These are phyloP conservation scores for Penicillium riverlandense DNA, from an alignment of 495 filamentous ascomycete species.

Conservation along the genomic window DNA sequence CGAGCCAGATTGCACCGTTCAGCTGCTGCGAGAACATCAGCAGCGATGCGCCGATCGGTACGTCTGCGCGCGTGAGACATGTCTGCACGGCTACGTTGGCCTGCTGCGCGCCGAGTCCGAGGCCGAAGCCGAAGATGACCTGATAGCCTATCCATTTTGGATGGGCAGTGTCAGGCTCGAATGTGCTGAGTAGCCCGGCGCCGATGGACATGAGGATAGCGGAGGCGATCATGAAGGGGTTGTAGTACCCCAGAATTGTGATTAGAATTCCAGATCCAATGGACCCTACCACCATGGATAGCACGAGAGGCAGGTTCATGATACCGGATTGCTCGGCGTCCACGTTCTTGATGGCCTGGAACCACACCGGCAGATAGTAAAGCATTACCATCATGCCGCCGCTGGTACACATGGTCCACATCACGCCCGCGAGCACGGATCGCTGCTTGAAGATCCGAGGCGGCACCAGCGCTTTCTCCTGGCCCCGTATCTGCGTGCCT, in stretches of 20 bases:
- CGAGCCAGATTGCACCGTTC: slow-evolving; percentile 57
- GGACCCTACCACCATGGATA: slow-evolving; percentile 34
- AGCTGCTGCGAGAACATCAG: slow-evolving; percentile 63
- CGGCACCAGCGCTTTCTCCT: slow-evolving; percentile 45
- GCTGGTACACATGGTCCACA: slow-evolving; percentile 18
- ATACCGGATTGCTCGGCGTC: slow-evolving; percentile 28
- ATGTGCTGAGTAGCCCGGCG: slow-evolving; percentile 56
- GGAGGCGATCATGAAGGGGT: slow-evolving; percentile 49
- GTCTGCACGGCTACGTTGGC: slow-evolving; percentile 58
- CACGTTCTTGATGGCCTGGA: slow-evolving; percentile 52
- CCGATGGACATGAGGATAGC: slow-evolving; percentile 50
- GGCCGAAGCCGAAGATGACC: slow-evolving; percentile 61
- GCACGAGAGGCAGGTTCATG: slow-evolving; percentile 34
- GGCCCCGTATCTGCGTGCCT: slow-evolving; percentile 36
- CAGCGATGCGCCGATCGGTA: slow-evolving; percentile 54
- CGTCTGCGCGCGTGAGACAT: slow-evolving; percentile 46
- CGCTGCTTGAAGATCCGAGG: slow-evolving; percentile 49
- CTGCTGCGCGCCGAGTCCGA: slow-evolving; percentile 69
- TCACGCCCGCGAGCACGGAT: slow-evolving; percentile 42
- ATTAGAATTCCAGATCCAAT: slow-evolving; percentile 46
- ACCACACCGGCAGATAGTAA: slow-evolving; percentile 68
- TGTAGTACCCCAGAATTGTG: slow-evolving; percentile 57
- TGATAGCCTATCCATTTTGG: slow-evolving; percentile 63
- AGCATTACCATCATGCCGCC: slow-evolving; percentile 30
- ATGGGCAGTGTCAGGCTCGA: slow-evolving; percentile 41